phyloP scores from a whole-genome alignment of 805 yeast species.

The Candida adriatica region DNA sequence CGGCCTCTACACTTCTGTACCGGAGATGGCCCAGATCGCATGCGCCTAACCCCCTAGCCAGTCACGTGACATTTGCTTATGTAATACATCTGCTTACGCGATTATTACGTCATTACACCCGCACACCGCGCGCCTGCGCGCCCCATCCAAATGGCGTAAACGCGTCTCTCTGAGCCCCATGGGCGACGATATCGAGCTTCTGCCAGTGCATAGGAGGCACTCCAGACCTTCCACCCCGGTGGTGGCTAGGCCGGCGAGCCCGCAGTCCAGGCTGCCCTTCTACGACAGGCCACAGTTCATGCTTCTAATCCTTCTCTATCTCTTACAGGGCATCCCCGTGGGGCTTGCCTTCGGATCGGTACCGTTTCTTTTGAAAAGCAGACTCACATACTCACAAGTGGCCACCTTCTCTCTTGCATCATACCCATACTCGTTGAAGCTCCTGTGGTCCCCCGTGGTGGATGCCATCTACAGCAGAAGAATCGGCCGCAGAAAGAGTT shows the following conservation, averaged over 20 bases:
- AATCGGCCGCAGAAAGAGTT: conserved; percentile 79
- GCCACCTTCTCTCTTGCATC: conserved; percentile 90
- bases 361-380: conserved; percentile 82
- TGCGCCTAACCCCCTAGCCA: no score
- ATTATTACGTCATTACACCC: no score
- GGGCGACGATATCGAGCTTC: conserved; percentile 14
- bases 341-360: conserved; percentile 93
- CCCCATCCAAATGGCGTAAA: no score
- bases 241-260: no score
- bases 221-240: no score
- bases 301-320: conserved; percentile 65
- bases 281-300: conserved; percentile 70
- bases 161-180: conserved; percentile 4
- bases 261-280: conserved; percentile 21
- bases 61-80: no score
- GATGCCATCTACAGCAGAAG: conserved; percentile 69
- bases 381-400: conserved; percentile 78
- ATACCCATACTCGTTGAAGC: conserved; percentile 88
- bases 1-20: no score
- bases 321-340: conserved; percentile 94
- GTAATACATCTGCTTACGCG: no score
- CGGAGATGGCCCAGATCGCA: no score
- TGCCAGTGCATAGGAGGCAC: conserved; percentile 19
- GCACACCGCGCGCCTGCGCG: no score
- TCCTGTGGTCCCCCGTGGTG: conserved; percentile 93